These are phyloP conservation scores for Colletotrichum sp. DNA, from an alignment of 2,329 filamentous ascomycete genomes.

Conservation along the genomic window DNA sequence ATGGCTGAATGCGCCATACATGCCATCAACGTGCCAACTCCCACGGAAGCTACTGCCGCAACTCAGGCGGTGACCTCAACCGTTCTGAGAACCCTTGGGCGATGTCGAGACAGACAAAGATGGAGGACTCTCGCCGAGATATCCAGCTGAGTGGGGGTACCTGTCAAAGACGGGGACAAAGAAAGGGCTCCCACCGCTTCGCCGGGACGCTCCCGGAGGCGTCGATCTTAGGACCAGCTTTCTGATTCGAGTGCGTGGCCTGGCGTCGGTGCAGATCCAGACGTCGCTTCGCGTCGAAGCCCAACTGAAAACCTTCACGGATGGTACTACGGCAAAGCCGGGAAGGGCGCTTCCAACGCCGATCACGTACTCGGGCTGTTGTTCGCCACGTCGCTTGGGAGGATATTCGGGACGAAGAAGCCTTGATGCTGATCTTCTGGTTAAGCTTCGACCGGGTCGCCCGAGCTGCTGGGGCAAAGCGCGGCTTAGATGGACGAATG, in stretches of 20 bases:
- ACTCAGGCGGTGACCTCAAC: neutral
- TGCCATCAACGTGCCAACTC: neutral
- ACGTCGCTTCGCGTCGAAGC: neutral
- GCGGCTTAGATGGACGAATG: neutral
- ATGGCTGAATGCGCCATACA: neutral
- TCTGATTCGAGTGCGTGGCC: neutral
- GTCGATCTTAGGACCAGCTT: neutral
- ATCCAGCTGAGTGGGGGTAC: neutral
- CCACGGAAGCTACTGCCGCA: neutral
- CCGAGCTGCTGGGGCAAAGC: neutral
- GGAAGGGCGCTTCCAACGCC: neutral
- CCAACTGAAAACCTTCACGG: neutral
- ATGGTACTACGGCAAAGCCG: neutral
- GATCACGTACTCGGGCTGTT: neutral
- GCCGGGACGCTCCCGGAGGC: neutral
- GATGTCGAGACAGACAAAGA: neutral
- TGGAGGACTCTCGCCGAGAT: neutral
- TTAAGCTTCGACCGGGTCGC: neutral
- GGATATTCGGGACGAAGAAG: neutral
- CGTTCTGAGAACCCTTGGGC: neutral
- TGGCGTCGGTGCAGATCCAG: neutral
- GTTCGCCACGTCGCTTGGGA: slow-evolving; percentile 3
- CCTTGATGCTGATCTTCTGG: neutral
- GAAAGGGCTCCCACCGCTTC: neutral
- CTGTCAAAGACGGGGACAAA: neutral